Base-by-base conservation (phyloP, 2,329 filamentous ascomycete species). In the Ascochyta pisi region DNA sequence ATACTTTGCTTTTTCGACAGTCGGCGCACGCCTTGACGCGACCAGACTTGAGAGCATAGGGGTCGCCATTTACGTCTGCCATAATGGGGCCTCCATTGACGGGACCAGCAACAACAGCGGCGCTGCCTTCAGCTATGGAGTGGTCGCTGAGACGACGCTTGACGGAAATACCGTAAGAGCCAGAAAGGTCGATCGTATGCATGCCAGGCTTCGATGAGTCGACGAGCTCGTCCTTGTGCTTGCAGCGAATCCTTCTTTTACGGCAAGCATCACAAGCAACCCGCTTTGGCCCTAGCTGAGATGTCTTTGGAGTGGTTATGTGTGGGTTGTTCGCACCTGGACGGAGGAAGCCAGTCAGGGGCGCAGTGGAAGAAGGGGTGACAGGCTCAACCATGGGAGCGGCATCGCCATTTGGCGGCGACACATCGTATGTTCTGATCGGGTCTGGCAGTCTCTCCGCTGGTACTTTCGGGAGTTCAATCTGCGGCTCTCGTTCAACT, bases 1-100 rank as follows among this genome's bases (percentile, higher is more conserved):
- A 73, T 69, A 87, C 86, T 80, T 88, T 88, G 79, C 85, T 87
- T 70, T 86, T 88, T 41, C 86, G 82, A 73, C 86, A 89, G 64
- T 88, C 85, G 55, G 85, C 81, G 69, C 86, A 89, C 39, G 86
- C 86, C 71, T 87, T 88, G 65, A 81, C 86, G 64, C 86, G 75
- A 56, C 84, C 81, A 69, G 85, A 84, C 73, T 85, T 82, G 41
- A 78, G 79, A 56, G 83, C 73, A 58, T 75, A 65, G 58, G 76
- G 69, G 39, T 77, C 74, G n/a, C 63, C 62, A 22, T 68, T 68
- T n/a, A 70, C 61, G 44, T 74, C 72, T 23, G 66, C 67, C 70
- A 71, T 68, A 37, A 67, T 76, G 63, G 66, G 67, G 2, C 65
- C 64, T 35, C 67, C 67, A 46, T 70, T 70, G 24, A 69, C 63